Conservation (phyloP, 192 early-diverging fungal genomes). For the Backusella parvicylindrica region DNA sequence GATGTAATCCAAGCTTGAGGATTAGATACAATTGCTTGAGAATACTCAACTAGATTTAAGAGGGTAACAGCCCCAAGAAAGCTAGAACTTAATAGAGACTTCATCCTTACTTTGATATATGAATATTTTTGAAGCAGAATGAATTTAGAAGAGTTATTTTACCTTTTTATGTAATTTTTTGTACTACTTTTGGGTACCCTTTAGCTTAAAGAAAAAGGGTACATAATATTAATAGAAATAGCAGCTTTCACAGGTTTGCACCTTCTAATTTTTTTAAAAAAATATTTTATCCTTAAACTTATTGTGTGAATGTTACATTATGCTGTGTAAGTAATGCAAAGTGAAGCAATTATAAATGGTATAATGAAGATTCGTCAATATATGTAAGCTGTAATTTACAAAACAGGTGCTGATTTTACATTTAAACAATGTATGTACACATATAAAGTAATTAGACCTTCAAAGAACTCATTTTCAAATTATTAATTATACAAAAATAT, state of each 20-base stretch:
- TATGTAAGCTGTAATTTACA: background rate
- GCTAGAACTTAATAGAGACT: background rate
- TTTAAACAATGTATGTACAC: background rate
- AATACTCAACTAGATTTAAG: background rate
- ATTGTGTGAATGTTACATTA: background rate
- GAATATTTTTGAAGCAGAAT: background rate
- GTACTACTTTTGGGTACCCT: background rate
- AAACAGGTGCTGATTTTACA: background rate
- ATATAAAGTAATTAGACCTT: background rate
- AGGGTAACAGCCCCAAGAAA: background rate
- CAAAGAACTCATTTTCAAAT: background rate
- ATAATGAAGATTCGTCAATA: background rate
- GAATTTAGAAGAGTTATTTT: background rate
- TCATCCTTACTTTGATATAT: background rate
- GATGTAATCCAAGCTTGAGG: slow-evolving; percentile 15
- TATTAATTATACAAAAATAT: background rate
- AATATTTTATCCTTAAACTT: background rate
- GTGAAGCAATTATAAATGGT: background rate
- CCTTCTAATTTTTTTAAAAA: background rate
- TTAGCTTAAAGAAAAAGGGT: background rate
- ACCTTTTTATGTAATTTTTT: background rate
- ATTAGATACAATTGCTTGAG: background rate
- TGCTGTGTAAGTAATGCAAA: background rate
- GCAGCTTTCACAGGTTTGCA: background rate
- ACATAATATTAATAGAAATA: background rate